Evolutionary conservation across 148 eudicot species (phyloP), one percentile per base, ranked within the genome.

Genomic region (Euryodendron excelsum): DNA sequence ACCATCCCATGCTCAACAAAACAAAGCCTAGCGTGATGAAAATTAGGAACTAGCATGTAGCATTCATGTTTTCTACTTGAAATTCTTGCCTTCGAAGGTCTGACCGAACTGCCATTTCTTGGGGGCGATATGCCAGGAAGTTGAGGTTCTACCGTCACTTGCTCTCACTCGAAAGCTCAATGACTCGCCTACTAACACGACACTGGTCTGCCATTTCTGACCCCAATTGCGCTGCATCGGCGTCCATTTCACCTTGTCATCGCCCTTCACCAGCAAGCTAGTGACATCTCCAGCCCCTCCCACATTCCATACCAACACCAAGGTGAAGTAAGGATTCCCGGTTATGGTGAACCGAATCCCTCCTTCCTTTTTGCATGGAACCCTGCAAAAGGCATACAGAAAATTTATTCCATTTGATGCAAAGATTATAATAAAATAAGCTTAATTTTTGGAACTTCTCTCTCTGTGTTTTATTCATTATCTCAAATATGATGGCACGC

Each of bases 241-340:
- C 10, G 68, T 79, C 85, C 92, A 94, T 9, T 83, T 82, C 63
- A 56, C 76, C 1, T 82, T 82, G n/a, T 75, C 72, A 39, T 81
- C 78, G 1, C 92, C 91, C 79, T 85, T 89, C 48, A 94, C 77
- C 82, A 64, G 23, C 27, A 94, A 84, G n/a, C 64, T 28, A 11
- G 74, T 58, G 1, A 94, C 84, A 48, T 89, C 92, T 5, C 98
- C 97, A 6, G 97, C 92, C 3, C 95, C 95, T 9, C 87, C 98
- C 0, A 94, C 98, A 44, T 94, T 94, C 70, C 85, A 85, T 20
- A 94, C 84, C 75, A 85, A 39, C 37, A 94, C 87, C 70, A 86
- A 18, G 18, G 79, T 72, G 84, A 87, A 94, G 60, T 85, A 86
- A 0, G 89, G 86, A 78, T 87, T 89, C 21, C 97, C 91, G 0